These are phyloP conservation scores for Rhododendron simsii DNA, from an alignment of 148 eudicot genomes.

Conservation along the genomic window DNA sequence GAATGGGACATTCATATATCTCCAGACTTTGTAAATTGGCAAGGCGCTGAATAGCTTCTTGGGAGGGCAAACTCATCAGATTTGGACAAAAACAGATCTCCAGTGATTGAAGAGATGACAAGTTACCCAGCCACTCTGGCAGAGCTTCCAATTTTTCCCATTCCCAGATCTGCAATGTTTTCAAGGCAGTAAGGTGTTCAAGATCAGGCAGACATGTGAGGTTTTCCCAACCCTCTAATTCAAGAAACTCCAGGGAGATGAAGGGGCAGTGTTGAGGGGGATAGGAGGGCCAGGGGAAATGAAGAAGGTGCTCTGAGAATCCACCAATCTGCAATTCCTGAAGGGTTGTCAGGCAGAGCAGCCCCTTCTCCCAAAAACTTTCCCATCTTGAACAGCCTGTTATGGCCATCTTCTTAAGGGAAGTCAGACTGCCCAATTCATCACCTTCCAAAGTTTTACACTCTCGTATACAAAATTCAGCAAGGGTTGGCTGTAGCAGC, in stretches of 20 bases:
- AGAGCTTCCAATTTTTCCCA: no score
- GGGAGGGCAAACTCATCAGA: neutral
- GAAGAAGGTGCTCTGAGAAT: no score
- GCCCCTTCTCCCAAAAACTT: neutral
- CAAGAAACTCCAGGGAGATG: neutral
- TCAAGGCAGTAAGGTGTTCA: neutral
- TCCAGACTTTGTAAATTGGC: neutral
- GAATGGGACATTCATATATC: neutral
- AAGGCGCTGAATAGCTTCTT: neutral
- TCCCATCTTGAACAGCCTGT: neutral
- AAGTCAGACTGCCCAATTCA: neutral
- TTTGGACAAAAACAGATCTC: neutral
- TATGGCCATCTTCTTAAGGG: neutral
- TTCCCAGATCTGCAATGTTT: accelerated
- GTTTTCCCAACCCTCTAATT: neutral
- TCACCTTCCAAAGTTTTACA: neutral
- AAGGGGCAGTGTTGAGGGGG: neutral
- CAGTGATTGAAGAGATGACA: neutral
- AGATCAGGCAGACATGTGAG: neutral
- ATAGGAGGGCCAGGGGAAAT: neutral
- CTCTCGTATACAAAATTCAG: neutral
- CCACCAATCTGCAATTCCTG: no score
- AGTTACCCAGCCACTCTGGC: neutral
- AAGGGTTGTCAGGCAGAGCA: no score
- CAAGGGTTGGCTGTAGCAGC: neutral